Evolutionary conservation across 2,329 filamentous ascomycete species (phyloP), one percentile per base, ranked within the genome.

Genomic region (Trichophyton benhamiae): DNA sequence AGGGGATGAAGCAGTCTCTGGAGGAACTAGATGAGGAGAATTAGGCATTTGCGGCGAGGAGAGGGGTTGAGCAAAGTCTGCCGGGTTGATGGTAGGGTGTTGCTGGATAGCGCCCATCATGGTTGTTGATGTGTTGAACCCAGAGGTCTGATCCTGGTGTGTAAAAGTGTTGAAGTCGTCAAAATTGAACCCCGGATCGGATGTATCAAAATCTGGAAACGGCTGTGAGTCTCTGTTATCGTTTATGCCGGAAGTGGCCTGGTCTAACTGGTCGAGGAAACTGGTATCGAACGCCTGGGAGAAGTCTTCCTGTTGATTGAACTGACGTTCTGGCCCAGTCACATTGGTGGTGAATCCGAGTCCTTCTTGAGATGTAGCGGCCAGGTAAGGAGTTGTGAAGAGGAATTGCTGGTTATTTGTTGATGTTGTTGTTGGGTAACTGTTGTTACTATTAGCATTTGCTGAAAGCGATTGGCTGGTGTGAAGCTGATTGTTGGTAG

Each of bases 21-120:
- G 63, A 25, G 63, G 61, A 6, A 55, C 48, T 22, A 64, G 55
- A 38, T 64, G 63, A 7, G 63, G 63, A n/a, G 63, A 61, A 4
- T 61, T 49, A 6, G 63, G 63, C 73, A 75, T 82, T 66, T 72
- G 73, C 20, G 76, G 75, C n/a, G 75, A 76, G 58, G 77, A 73
- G 11, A 48, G 38, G 60, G 75, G 75, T 64, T 75, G 76, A 64
- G 74, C 72, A 46, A 79, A 67, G 62, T 79, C 77, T 41, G 75
- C 77, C 3, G 77, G 77, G 61, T 78, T 78, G 63, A 79, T 70
- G 7, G 72, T 72, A 61, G 75, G 76, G 62, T 73, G 75, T n/a
- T 53, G 75, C 15, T 53, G 49, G 49, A 53, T 27, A 33, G 49
- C 33, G 13, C 49, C 22, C 49, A 53, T 53, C 57, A 76, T 68